phyloP scores from a whole-genome alignment of 2,329 filamentous ascomycete species.

The Ophiostoma novo-ulmi region DNA sequence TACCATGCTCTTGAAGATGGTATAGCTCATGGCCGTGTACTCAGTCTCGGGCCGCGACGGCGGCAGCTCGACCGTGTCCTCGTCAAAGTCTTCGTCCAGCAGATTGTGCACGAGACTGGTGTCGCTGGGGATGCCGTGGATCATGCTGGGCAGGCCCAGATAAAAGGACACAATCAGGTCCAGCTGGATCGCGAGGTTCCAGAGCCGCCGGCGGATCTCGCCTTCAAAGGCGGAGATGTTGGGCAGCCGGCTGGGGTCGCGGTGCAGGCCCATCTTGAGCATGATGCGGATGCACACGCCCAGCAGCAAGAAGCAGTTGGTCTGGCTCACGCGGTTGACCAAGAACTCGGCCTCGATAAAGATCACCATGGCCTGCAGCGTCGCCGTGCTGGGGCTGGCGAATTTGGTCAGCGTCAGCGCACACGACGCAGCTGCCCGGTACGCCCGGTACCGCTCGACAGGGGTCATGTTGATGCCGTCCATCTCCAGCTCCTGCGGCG shows the following conservation, averaged over 20 bases:
- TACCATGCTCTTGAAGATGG: slow-evolving; percentile 47
- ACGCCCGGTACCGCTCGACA: slow-evolving; percentile 46
- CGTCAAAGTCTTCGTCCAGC: slow-evolving; percentile 60
- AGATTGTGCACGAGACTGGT: slow-evolving; percentile 58
- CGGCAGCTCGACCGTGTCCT: slow-evolving; percentile 51
- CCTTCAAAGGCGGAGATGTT: slow-evolving; percentile 48
- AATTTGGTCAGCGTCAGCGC: slow-evolving; percentile 49
- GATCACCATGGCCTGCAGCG: slow-evolving; percentile 48
- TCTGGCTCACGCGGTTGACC: slow-evolving; percentile 46
- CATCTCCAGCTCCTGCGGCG: slow-evolving; percentile 41
- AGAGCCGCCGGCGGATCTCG: slow-evolving; percentile 51
- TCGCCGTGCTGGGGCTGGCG: slow-evolving; percentile 44
- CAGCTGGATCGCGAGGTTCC: slow-evolving; percentile 52
- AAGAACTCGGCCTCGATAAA: slow-evolving; percentile 53
- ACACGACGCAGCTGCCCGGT: slow-evolving; percentile 48
- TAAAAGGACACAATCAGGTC: slow-evolving; percentile 63
- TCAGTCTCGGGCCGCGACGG: slow-evolving; percentile 52
- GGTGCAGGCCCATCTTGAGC: slow-evolving; percentile 55
- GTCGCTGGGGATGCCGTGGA: slow-evolving; percentile 59
- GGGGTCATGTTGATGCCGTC: slow-evolving; percentile 41
- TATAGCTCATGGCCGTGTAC: slow-evolving; percentile 54
- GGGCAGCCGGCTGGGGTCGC: slow-evolving; percentile 49
- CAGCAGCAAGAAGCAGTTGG: slow-evolving; percentile 50
- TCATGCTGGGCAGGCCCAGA: slow-evolving; percentile 62
- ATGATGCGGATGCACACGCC: slow-evolving; percentile 49